phyloP scores from a whole-genome alignment of 2,329 filamentous ascomycete genomes.

The Pseudogymnoascus sp. region DNA sequence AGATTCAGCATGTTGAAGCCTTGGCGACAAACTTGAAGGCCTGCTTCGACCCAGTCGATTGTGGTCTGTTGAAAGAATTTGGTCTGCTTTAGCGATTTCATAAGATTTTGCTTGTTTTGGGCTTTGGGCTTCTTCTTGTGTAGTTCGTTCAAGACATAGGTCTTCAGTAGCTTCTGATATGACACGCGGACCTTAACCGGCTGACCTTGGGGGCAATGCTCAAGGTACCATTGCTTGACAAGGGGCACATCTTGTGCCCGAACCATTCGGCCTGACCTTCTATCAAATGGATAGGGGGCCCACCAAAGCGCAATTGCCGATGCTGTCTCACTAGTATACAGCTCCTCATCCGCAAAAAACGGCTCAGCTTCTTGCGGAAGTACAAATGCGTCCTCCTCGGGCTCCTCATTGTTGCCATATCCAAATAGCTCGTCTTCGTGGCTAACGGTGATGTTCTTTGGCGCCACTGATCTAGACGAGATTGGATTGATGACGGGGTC shows the following conservation, averaged over 20 bases:
- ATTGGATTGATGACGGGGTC: conserved; percentile 97
- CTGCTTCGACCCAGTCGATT: conserved; percentile 98
- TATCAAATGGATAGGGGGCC: conserved; percentile 94
- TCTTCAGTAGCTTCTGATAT: conserved; percentile 96
- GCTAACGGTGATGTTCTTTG: conserved; percentile 84
- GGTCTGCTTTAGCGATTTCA: conserved; percentile 84
- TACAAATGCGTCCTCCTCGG: conserved; percentile 71
- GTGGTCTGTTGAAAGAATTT: conserved; percentile 99
- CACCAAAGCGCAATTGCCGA: conserved; percentile 94
- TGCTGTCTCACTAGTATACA: conserved; percentile 82
- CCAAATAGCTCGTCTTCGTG: conserved; percentile 95
- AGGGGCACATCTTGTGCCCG: conserved; percentile 93
- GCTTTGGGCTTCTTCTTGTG: conserved; percentile 95
- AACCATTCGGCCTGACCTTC: conserved; percentile 90
- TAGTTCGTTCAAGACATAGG: conserved; percentile 89
- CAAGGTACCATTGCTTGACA: conserved; percentile 97
- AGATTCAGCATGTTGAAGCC: conserved; percentile 99
- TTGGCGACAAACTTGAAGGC: conserved; percentile 93
- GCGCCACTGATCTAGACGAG: conserved; percentile 84
- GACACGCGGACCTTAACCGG: conserved; percentile 97
- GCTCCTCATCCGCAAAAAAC: conserved; percentile 80
- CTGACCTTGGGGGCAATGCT: conserved; percentile 84
- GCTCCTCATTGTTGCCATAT: conserved; percentile 60
- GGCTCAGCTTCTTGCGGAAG: conserved; percentile 73
- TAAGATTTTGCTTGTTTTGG: conserved; percentile 85